Base-by-base conservation (phyloP, 441 rosid species). In the Adansonia grandidieri region DNA sequence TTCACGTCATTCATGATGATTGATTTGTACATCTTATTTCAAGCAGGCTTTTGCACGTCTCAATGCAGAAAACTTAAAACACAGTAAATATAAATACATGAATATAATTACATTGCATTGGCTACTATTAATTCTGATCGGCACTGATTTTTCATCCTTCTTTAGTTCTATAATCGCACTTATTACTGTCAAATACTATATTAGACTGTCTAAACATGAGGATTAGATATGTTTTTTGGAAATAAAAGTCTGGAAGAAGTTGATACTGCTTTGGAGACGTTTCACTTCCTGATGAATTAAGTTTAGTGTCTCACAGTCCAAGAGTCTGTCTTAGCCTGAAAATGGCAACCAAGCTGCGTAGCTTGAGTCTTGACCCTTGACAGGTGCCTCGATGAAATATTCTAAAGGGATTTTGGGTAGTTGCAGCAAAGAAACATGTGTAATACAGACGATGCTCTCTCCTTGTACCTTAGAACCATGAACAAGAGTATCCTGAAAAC, bases 381-480 rank as follows among this genome's bases (percentile, higher is more conserved):
- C 37, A 32, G 37, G 37, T 32, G 37, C 37, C 37, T 6, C n/a
- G 22, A 54, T 5, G 58, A n/a, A 54, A 22, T 45, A 9, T 47
- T 19, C 57, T 9, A 11, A 69, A 15, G 24, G 15, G 57, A 19
- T 47, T n/a, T 19, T 47, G 32, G 54, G 48, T 28, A 4, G 9
- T 74, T 54, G 53, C 75, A 14, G 81, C 76, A 5, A 6, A 73
- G 6, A 70, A 82, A 58, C 47, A 73, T 77, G 69, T 64, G 81
- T 4, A 83, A 61, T 2, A 83, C 1, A 4, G 81, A 79, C 6
- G 72, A 81, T 37, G 74, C 65, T 74, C 65, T 68, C 53, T 77
- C 82, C 73, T 76, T 80, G 14, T 78, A 78, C 75, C 70, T 78
- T 47, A 86, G 79, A 74, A 67, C 28, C 4, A 77, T 28, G 74